phyloP scores from a whole-genome alignment of 306 rosid genomes.

The Spatholobus suberectus region DNA sequence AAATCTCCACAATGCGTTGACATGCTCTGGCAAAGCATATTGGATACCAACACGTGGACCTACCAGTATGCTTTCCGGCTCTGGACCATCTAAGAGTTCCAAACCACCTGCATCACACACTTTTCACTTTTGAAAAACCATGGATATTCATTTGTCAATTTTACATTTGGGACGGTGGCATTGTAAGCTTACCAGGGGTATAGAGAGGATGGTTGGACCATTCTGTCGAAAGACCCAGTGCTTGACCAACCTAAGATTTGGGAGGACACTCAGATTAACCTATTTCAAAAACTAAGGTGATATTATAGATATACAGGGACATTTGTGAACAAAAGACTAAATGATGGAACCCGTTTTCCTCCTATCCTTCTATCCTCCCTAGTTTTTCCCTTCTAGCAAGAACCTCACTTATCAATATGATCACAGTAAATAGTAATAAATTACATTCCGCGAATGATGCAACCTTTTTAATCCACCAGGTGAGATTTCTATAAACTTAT shows the following conservation, averaged over 20 bases:
- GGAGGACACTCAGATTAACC: slow-evolving; percentile 18
- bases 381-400: slow-evolving; percentile 8
- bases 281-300: not conserved
- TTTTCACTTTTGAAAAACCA: slow-evolving; percentile 25
- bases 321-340: not conserved
- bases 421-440: slow-evolving; percentile 13
- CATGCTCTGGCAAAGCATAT: slow-evolving; percentile 82
- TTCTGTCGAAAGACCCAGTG: slow-evolving; percentile 87
- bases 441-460: slow-evolving; percentile 10
- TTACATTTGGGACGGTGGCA: not conserved
- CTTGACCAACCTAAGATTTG: slow-evolving; percentile 79
- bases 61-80: slow-evolving; percentile 70
- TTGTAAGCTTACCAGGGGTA: slow-evolving; percentile 63
- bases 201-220: slow-evolving; percentile 92
- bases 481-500: slow-evolving; percentile 9
- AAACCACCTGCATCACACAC: slow-evolving; percentile 68
- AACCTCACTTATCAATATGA: not conserved
- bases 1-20: slow-evolving; percentile 87
- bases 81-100: slow-evolving; percentile 85
- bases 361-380: not conserved
- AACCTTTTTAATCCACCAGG: not conserved
- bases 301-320: slow-evolving; percentile 6
- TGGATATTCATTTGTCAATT: slow-evolving; percentile 2
- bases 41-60: slow-evolving; percentile 96
- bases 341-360: slow-evolving; percentile 11